phyloP scores from a whole-genome alignment of 129 eudicot species.

The Artemisia argyi region DNA sequence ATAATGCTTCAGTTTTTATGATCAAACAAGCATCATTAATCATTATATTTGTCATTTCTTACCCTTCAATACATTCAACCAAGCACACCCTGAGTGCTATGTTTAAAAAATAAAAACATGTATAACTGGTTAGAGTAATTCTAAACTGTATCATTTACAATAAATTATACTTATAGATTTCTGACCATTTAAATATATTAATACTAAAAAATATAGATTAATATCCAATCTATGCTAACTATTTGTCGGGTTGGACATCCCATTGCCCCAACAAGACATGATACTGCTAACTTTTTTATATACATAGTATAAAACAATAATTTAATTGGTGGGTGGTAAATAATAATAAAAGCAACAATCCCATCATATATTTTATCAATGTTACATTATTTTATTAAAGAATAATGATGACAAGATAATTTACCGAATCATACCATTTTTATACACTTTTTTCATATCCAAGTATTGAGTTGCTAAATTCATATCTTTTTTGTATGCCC shows the following conservation, averaged over 20 bases:
- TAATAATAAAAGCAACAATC: constrained; percentile 23
- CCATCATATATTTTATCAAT: constrained; percentile 20
- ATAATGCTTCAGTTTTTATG: too few relatives aligned
- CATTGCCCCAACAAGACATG: constrained; percentile 14
- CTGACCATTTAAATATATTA: too few relatives aligned
- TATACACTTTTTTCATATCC: constrained; percentile 11
- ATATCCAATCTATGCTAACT: too few relatives aligned
- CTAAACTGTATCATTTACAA: too few relatives aligned
- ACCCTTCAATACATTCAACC: too few relatives aligned
- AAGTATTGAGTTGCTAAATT: constrained; percentile 1
- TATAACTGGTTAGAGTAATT: too few relatives aligned
- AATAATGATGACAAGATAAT: neutral
- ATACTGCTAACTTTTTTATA: constrained; percentile 16
- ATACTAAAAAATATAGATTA: too few relatives aligned
- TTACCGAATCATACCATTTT: neutral
- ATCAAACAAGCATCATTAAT: too few relatives aligned
- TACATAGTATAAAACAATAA: neutral
- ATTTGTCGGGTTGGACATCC: neutral
- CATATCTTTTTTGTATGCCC: constrained; percentile 22
- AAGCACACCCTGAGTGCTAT: too few relatives aligned
- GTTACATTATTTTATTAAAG: neutral
- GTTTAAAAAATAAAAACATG: too few relatives aligned
- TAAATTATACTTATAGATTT: too few relatives aligned
- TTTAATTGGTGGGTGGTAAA: constrained; percentile 26
- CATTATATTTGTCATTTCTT: too few relatives aligned